These are phyloP conservation scores for Diaporthe ilicicola DNA, from an alignment of 2,329 filamentous ascomycete genomes.

Conservation along the genomic window DNA sequence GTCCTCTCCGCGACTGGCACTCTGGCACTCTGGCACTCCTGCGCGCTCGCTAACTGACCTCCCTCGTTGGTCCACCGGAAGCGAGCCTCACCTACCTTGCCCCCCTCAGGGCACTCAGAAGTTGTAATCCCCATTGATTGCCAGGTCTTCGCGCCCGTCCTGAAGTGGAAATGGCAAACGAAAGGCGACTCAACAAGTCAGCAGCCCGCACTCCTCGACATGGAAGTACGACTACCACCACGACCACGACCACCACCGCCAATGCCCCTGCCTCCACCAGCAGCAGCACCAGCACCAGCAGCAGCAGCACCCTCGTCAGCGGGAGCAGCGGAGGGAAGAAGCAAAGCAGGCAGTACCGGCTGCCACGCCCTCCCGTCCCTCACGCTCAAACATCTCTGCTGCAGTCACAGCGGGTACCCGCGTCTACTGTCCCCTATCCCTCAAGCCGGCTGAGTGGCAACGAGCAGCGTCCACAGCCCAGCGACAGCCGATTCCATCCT, in stretches of 20 bases:
- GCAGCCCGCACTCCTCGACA: conserved; percentile 11
- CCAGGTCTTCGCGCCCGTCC: background rate
- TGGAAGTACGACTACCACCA: background rate
- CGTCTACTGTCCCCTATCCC: conserved; percentile 4
- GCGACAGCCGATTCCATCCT: background rate
- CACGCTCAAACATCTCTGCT: conserved; percentile 14
- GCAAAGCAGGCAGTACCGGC: conserved; percentile 24
- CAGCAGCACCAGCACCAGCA: background rate
- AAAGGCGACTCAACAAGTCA: conserved; percentile 13
- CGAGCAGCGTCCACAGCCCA: background rate
- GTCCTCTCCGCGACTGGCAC: background rate
- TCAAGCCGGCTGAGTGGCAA: conserved; percentile 3
- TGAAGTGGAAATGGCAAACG: conserved; percentile 25
- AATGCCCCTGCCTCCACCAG: background rate
- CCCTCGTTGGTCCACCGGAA: conserved; percentile 24
- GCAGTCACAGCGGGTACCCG: conserved; percentile 27
- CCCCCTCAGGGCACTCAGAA: background rate
- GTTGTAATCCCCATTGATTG: background rate
- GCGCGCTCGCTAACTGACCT: conserved; percentile 20
- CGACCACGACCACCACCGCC: background rate
- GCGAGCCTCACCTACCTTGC: conserved; percentile 2
- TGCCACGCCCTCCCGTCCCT: conserved; percentile 13
- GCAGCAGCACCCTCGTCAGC: background rate
- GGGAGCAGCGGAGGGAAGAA: background rate
- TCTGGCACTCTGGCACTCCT: conserved; percentile 3